Conservation (phyloP, 2,329 filamentous ascomycete genomes). For the Colletotrichum orchidophilum region DNA sequence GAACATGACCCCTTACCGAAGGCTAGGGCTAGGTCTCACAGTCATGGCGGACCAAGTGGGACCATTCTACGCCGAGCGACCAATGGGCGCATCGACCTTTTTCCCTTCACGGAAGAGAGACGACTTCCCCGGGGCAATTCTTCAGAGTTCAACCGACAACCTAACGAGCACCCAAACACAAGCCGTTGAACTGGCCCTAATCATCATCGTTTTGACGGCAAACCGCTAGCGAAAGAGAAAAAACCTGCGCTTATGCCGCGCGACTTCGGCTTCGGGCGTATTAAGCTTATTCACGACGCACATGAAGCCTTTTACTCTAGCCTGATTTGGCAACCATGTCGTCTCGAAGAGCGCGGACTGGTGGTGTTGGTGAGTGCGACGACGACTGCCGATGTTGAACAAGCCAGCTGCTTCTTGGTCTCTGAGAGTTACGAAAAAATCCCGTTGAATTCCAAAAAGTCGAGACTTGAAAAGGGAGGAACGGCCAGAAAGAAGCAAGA, state of each 20-base stretch:
- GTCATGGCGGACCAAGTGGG: no score
- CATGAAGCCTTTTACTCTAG: neutral
- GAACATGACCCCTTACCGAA: no score
- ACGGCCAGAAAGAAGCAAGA: neutral
- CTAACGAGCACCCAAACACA: no score
- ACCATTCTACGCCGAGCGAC: no score
- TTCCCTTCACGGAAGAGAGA: no score
- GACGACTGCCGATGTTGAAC: neutral
- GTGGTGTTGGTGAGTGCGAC: neutral
- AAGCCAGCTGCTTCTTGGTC: no score
- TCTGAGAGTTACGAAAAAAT: no score
- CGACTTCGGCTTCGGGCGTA: neutral
- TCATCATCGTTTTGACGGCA: neutral
- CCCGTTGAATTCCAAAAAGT: no score
- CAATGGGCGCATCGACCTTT: no score
- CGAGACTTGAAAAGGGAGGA: neutral
- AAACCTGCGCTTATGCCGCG: neutral
- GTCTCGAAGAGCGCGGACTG: neutral
- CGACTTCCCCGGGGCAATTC: no score
- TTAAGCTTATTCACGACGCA: neutral
- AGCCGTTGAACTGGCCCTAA: neutral
- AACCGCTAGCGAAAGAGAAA: neutral
- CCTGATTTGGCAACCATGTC: neutral
- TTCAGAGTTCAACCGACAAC: no score
- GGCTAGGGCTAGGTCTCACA: no score